These are phyloP conservation scores for Plasmopara viticola DNA, from an alignment of 352 stramenopile species.

Conservation along the genomic window DNA sequence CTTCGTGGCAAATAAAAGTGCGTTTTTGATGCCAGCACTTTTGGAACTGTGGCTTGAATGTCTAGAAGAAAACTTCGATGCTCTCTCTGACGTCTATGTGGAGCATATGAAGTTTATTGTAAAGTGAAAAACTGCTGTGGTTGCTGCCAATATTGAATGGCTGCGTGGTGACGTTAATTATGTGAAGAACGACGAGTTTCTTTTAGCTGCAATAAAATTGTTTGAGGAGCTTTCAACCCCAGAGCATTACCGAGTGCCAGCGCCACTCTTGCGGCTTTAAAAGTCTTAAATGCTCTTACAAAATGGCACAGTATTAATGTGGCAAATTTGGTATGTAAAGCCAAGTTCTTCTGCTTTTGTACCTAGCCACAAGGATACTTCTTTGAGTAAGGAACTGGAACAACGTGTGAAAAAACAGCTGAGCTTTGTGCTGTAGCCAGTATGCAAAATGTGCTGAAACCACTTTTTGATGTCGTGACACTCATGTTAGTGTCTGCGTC, in stretches of 20 bases:
- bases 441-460: slow-evolving; percentile 57
- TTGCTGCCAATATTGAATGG: slow-evolving; percentile 36
- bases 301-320: slow-evolving; percentile 77
- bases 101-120: slow-evolving; percentile 76
- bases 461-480: slow-evolving; percentile 53
- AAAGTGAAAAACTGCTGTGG: slow-evolving; percentile 55
- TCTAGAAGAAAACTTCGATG: slow-evolving; percentile 43
- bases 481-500: slow-evolving; percentile 31
- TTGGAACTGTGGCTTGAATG: slow-evolving; percentile 77
- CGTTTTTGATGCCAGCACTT: slow-evolving; percentile 47
- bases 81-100: slow-evolving; percentile 51
- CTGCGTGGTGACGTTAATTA: slow-evolving; percentile 15
- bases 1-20: slow-evolving; percentile 72
- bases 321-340: slow-evolving; percentile 48
- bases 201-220: slow-evolving; percentile 33
- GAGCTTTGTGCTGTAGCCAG: slow-evolving; percentile 49
- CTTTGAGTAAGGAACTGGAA: slow-evolving; percentile 26
- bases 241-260: slow-evolving; percentile 33
- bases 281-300: slow-evolving; percentile 33
- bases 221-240: slow-evolving; percentile 49
- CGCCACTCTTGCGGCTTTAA: slow-evolving; percentile 35
- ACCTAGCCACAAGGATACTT: slow-evolving; percentile 10
- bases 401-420: slow-evolving; percentile 39
- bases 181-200: slow-evolving; percentile 23
- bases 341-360: slow-evolving; percentile 24